Percentiles rank a stretch among this genome's conserved stretches.
Evolutionary conservation across 2,329 filamentous ascomycete species (phyloP).

Genomic region (Apiospora malaysiana): DNA sequence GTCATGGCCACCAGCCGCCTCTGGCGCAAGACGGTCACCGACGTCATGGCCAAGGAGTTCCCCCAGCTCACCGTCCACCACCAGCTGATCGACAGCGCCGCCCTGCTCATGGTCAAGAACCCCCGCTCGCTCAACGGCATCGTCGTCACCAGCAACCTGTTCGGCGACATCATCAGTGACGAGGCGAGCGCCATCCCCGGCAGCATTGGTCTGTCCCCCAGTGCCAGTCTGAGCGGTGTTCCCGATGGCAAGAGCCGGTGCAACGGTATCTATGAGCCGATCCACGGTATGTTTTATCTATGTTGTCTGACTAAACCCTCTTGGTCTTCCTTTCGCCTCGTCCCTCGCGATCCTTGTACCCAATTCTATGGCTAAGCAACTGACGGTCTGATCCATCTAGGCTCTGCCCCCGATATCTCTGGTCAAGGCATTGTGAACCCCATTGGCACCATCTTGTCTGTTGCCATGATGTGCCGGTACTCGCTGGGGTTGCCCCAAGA

Average conservation of each 20-base stretch:
- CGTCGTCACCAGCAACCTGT: slow-evolving; percentile 90
- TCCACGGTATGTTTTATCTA: slow-evolving; percentile 73
- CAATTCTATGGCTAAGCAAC: background rate
- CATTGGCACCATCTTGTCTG: slow-evolving; percentile 86
- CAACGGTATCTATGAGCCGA: slow-evolving; percentile 97
- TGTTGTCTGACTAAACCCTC: background rate
- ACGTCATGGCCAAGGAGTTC: slow-evolving; percentile 88
- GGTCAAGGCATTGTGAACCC: slow-evolving; percentile 93
- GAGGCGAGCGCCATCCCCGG: slow-evolving; percentile 95
- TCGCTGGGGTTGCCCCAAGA: slow-evolving; percentile 81
- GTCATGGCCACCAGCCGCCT: slow-evolving; percentile 88
- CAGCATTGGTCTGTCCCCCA: slow-evolving; percentile 85
- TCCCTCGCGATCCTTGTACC: background rate
- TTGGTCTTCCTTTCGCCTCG: background rate
- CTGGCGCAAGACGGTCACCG: slow-evolving; percentile 86
- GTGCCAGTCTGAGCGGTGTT: slow-evolving; percentile 83
- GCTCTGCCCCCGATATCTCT: slow-evolving; percentile 91
- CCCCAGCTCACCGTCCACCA: slow-evolving; percentile 83
- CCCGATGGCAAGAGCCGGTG: slow-evolving; percentile 84
- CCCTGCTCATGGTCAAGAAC: slow-evolving; percentile 97
- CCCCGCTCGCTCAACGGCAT: slow-evolving; percentile 87
- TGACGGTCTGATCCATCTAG: slow-evolving; percentile 45
- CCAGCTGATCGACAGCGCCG: slow-evolving; percentile 94
- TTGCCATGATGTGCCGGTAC: slow-evolving; percentile 96
- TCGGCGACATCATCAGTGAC: slow-evolving; percentile 95